A percentile compares a stretch with the other conserved stretches of the same genome.
These are phyloP conservation scores for Arabis hirsuta DNA, from an alignment of 345 rosid species.

Conservation along the genomic window DNA sequence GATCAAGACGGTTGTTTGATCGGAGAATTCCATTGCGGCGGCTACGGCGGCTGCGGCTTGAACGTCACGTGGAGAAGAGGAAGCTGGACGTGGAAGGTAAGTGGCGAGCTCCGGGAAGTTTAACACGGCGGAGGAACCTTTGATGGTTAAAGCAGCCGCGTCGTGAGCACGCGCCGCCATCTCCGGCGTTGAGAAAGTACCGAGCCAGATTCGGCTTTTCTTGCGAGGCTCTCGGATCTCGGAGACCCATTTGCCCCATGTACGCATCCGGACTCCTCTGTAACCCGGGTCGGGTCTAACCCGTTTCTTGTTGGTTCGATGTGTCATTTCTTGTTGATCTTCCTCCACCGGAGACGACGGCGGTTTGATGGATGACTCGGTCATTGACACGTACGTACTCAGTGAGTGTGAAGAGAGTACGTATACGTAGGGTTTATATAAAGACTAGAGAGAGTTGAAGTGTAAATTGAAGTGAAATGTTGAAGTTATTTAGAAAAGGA, in stretches of 20 bases:
- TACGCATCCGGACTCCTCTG: conserved; percentile 87
- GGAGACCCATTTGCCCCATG: conserved; percentile 99
- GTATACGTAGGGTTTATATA: conserved; percentile 38
- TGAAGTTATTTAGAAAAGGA: conserved; percentile 42
- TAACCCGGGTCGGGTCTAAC: conserved; percentile 55
- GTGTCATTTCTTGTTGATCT: conserved; percentile 3
- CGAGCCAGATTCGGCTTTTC: conserved; percentile 96
- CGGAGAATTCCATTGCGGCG: conserved; percentile 66
- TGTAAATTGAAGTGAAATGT: conserved; percentile 28
- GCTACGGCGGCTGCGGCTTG: conserved; percentile 91
- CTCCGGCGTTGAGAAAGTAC: conserved; percentile 85
- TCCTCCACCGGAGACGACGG: conserved; percentile 29
- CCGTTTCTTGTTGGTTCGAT: conserved; percentile 41
- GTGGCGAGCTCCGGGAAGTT: conserved; percentile 84
- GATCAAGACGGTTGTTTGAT: neutral
- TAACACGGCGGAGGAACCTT: conserved; percentile 78
- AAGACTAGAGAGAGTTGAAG: conserved; percentile 31
- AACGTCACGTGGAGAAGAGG: conserved; percentile 79
- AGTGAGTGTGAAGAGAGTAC: conserved; percentile 27
- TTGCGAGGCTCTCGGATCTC: conserved; percentile 97
- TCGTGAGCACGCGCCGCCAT: conserved; percentile 99
- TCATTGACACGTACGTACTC: conserved; percentile 42
- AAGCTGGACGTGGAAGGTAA: conserved; percentile 77
- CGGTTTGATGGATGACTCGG: conserved; percentile 33
- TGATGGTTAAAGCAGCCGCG: conserved; percentile 87